These are phyloP conservation scores for Sphagnum fallax DNA, from an alignment of 228 moss, liverwort and hornwort genomes.

Conservation along the genomic window DNA sequence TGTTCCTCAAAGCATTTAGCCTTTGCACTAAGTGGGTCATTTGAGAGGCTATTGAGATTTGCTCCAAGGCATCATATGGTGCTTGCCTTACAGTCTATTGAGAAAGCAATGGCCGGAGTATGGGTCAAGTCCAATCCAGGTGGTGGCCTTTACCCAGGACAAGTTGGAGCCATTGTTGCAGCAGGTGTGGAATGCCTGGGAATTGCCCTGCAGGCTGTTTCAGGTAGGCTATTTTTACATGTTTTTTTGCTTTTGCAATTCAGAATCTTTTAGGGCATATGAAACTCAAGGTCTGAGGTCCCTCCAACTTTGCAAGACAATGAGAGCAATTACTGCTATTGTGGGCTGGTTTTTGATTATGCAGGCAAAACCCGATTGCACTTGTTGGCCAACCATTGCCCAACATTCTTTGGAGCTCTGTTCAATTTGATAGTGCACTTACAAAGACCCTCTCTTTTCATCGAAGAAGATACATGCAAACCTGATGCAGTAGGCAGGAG, in stretches of 20 bases:
- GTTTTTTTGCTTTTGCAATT: background rate
- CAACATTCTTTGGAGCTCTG: conserved; percentile 73
- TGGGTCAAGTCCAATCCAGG: conserved; percentile 36
- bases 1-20: conserved; percentile 21
- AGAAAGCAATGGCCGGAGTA: conserved; percentile 72
- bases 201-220: conserved; percentile 70
- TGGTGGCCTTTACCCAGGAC: conserved; percentile 35
- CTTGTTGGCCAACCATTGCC: conserved; percentile 78
- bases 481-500: conserved; percentile 8
- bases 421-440: conserved; percentile 66
- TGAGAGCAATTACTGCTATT: too few relatives aligned
- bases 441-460: conserved; percentile 58
- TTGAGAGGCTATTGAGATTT: conserved; percentile 57
- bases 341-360: background rate
- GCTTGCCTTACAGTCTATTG: conserved; percentile 76
- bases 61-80: conserved; percentile 77
- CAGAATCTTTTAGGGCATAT: background rate
- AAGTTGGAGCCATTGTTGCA: conserved; percentile 53
- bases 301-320: too few relatives aligned
- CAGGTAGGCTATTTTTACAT: conserved; percentile 35
- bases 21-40: conserved; percentile 38
- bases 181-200: conserved; percentile 79
- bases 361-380: conserved; percentile 78
- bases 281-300: background rate
- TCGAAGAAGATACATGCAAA: conserved; percentile 6